phyloP scores from a whole-genome alignment of 140 eudicot species.

The Ambrosia hybrid region DNA sequence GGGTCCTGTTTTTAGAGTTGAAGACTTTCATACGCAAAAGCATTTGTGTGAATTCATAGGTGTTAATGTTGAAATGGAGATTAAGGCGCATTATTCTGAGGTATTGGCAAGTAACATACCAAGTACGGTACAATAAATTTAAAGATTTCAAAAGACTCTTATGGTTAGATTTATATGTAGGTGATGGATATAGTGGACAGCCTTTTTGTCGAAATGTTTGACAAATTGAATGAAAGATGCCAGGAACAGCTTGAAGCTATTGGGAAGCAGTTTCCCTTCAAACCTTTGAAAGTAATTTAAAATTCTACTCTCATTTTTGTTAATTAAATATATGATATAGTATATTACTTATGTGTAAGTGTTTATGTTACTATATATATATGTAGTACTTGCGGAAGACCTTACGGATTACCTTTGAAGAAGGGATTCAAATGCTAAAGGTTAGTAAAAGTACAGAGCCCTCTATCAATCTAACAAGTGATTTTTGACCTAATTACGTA shows the following conservation, averaged over 20 bases:
- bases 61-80: slow-evolving; percentile 94
- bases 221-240: slow-evolving; percentile 62
- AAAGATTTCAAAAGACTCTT: not conserved
- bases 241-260: slow-evolving; percentile 70
- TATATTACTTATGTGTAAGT: not conserved
- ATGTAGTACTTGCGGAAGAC: slow-evolving; percentile 81
- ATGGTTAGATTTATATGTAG: slow-evolving; percentile 27
- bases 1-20: slow-evolving; percentile 89
- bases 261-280: slow-evolving; percentile 77
- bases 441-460: slow-evolving; percentile 30
- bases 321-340: no score
- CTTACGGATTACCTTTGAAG: slow-evolving; percentile 72
- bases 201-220: slow-evolving; percentile 78
- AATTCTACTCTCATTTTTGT: not conserved
- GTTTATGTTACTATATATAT: slow-evolving; percentile 1
- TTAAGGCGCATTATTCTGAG: slow-evolving; percentile 82
- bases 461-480: no score
- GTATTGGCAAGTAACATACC: slow-evolving; percentile 5
- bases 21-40: slow-evolving; percentile 78
- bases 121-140: not conserved
- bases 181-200: slow-evolving; percentile 87
- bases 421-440: slow-evolving; percentile 89
- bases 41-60: slow-evolving; percentile 90
- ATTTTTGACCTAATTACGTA: no score
- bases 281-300: slow-evolving; percentile 61